phyloP scores from a whole-genome alignment of 2,329 filamentous ascomycete species.

The Colletotrichum magnum region DNA sequence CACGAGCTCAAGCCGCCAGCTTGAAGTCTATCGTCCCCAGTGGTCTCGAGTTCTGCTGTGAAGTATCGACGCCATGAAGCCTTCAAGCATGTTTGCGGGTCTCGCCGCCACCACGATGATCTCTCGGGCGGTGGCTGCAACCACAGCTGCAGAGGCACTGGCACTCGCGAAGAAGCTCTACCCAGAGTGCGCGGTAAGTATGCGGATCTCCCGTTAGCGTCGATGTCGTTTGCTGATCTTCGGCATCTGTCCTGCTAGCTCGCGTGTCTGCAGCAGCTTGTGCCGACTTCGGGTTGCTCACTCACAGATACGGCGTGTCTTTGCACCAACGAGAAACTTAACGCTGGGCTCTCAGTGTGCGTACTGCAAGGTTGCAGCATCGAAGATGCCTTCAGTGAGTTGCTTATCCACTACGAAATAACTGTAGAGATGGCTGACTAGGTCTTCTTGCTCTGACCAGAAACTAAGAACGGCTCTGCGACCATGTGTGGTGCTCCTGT shows the following conservation, averaged over 20 bases:
- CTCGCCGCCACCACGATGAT: slow-evolving; percentile 3
- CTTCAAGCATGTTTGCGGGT: slow-evolving; percentile 11
- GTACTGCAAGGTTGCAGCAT: slow-evolving; percentile 40
- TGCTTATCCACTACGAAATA: neutral
- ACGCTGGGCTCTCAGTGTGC: slow-evolving; percentile 38
- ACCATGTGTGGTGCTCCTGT: slow-evolving; percentile 44
- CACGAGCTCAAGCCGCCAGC: neutral
- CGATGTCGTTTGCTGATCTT: slow-evolving; percentile 21
- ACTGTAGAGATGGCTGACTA: no score
- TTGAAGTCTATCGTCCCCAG: neutral
- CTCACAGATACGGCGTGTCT: slow-evolving; percentile 41
- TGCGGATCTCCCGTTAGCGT: slow-evolving; percentile 23
- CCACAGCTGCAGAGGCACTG: slow-evolving; percentile 14
- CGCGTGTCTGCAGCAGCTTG: slow-evolving; percentile 37
- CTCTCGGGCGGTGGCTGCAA: slow-evolving; percentile 2
- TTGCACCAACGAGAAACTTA: slow-evolving; percentile 43
- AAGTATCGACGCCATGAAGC: slow-evolving; percentile 11
- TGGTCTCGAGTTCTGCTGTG: neutral
- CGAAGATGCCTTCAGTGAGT: slow-evolving; percentile 33
- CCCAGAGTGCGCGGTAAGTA: slow-evolving; percentile 41
- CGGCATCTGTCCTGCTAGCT: slow-evolving; percentile 27
- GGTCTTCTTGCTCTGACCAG: neutral
- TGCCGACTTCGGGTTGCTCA: slow-evolving; percentile 31
- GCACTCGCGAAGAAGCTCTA: slow-evolving; percentile 36
- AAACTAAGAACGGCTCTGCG: slow-evolving; percentile 42